phyloP scores from a whole-genome alignment of 1,284 basidiomycete species.

The Ceratobasidium sp. region DNA sequence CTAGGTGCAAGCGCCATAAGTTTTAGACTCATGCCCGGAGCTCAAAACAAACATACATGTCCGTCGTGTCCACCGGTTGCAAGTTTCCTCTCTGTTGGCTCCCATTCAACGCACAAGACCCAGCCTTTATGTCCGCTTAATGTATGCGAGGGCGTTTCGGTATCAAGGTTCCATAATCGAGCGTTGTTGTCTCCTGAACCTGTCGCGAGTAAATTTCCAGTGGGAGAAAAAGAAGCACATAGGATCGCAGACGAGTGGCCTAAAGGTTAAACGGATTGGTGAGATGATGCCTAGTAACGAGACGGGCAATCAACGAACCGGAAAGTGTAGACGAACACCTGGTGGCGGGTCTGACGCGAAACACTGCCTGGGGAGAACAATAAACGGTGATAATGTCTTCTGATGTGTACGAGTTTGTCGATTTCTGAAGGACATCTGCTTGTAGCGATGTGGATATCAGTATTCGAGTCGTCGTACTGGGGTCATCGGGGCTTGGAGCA shows the following conservation, averaged over 20 bases:
- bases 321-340: constrained; percentile 92
- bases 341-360: constrained; percentile 92
- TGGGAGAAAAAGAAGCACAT: constrained; percentile 95
- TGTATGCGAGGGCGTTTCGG: constrained; percentile 90
- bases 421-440: constrained; percentile 77
- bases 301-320: constrained; percentile 59
- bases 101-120: constrained; percentile 98
- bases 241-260: constrained; percentile 94
- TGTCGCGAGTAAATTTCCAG: constrained; percentile 89
- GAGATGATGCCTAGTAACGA: not conserved
- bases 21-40: not conserved
- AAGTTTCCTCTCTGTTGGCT: constrained; percentile 86
- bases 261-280: constrained; percentile 50
- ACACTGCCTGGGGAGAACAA: constrained; percentile 95
- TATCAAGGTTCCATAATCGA: constrained; percentile 93
- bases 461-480: constrained; percentile 72
- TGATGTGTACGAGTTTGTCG: constrained; percentile 75
- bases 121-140: constrained; percentile 92
- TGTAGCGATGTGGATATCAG: constrained; percentile 83
- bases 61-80: constrained; percentile 94
- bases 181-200: constrained; percentile 96
- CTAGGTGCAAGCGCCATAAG: constrained; percentile 51
- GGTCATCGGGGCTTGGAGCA: constrained; percentile 65
- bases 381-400: constrained; percentile 89
- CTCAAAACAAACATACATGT: constrained; percentile 64